Conservation (phyloP, 2,329 filamentous ascomycete genomes). For the Aspergillus fijiensis region DNA sequence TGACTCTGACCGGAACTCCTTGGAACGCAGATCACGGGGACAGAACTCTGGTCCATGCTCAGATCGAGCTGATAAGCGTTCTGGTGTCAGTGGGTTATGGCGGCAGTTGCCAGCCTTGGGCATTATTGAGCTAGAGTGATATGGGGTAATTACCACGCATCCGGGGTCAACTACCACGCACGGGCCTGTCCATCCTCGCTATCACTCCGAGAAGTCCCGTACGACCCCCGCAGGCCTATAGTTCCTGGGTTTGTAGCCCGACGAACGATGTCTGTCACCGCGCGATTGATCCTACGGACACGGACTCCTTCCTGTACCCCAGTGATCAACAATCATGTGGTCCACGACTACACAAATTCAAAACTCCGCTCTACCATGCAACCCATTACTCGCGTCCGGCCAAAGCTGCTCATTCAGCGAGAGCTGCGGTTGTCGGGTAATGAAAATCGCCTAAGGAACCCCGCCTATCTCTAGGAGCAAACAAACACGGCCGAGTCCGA, state of each 20-base stretch:
- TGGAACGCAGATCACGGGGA: background rate
- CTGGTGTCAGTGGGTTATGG: background rate
- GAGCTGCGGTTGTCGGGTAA: conserved; percentile 1
- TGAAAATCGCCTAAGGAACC: background rate
- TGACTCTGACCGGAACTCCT: background rate
- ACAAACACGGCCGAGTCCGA: background rate
- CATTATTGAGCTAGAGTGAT: background rate
- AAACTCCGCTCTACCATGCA: background rate
- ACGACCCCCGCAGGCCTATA: background rate
- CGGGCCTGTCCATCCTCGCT: background rate
- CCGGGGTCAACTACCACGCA: background rate
- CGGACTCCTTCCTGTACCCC: background rate
- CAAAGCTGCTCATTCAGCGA: background rate
- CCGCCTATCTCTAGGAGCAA: background rate
- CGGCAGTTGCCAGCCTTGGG: background rate
- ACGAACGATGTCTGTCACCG: background rate
- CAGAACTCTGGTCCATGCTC: background rate
- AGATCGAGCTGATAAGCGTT: background rate
- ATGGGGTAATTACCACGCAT: background rate
- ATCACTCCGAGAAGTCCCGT: background rate
- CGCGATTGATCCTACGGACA: background rate
- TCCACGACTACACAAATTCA: background rate
- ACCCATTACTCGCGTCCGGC: background rate
- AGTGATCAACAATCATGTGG: conserved; percentile 7
- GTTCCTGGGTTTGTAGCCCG: background rate